Evolutionary conservation across 2,329 filamentous ascomycete species (phyloP), one percentile per base, ranked within the genome.

Genomic region (Balansia obtecta): DNA sequence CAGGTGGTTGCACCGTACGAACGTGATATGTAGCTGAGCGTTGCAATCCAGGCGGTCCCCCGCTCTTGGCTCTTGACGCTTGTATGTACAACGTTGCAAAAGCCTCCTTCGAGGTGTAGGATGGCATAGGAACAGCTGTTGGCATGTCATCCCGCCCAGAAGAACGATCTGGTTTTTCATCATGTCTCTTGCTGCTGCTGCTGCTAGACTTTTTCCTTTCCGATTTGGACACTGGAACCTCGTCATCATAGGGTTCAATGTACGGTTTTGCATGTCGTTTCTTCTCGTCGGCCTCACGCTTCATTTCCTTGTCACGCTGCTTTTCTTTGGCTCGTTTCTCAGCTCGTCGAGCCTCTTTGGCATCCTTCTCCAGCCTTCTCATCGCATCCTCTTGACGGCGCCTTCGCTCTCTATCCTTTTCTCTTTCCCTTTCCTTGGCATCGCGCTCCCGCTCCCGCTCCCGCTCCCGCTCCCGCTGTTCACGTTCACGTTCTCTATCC

Each of bases 151-250:
- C 65, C 15, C 61, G 59, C 7, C 62, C 61, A 15, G 60, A 54
- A 7, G 66, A 66, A 34, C 63, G 62, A 52, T 68, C 65, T 20
- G 63, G 61, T 55, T 62, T 61, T 53, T 68, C 63, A 3, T 70
- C 67, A 52, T 68, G 61, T 56, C 68, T 68, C 53, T 65, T 69
- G 56, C 61, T 65, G 45, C 54, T 65, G 45, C 54, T 59, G 56
- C 61, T 66, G 44, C 56, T 60, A 18, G 61, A 63, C 56, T 68
- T 68, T 57, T 70, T 71, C 61, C 68, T 66, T 41, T 68, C 64
- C 0, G 61, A 55, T 55, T 62, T 64, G 48, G 57, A 46, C 3
- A 47, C 20, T 2, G 52, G 52, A 12, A 55, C 53, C 1, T 68
- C 65, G 1, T 66, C 65, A 1, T 65, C 63, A 13, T 59, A 62